Conservation (phyloP, 73 alveolate genomes). For the Strombidium stylifer region DNA sequence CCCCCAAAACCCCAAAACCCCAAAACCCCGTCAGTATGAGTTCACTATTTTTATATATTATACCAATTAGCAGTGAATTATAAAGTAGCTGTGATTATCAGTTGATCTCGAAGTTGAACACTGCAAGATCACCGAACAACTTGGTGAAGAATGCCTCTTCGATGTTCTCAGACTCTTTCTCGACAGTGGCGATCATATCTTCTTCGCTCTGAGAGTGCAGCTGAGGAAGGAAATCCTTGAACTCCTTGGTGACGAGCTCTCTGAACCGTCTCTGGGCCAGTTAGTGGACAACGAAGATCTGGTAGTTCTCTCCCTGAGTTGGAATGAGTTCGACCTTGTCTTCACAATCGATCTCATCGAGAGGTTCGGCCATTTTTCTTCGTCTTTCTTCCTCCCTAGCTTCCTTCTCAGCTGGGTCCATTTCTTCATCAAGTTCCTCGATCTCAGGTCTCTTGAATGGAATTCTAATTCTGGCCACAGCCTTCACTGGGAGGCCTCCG, state of each 20-base stretch:
- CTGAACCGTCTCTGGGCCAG: not conserved
- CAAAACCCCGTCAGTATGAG: no score
- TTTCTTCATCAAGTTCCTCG: conserved; percentile 12
- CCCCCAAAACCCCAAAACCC: no score
- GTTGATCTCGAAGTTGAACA: no score
- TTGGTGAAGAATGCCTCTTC: no score
- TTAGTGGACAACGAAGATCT: not conserved
- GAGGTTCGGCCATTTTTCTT: not conserved
- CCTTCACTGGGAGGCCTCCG: conserved; percentile 32
- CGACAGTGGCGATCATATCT: not conserved
- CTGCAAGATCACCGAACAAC: no score
- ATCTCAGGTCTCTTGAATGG: conserved; percentile 33
- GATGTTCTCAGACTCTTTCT: not conserved
- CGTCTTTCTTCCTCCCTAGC: conserved; percentile 24
- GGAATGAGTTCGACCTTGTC: not conserved
- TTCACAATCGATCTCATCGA: not conserved
- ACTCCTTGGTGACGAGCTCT: no score
- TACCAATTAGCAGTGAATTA: no score
- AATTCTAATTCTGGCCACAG: conserved; percentile 56
- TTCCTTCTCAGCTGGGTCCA: conserved; percentile 8
- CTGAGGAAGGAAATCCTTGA: no score
- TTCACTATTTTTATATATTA: no score
- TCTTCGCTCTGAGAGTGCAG: no score
- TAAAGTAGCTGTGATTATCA: no score
- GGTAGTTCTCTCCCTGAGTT: not conserved